A percentile compares a stretch with the other conserved stretches of the same genome.
These are phyloP conservation scores for Knufia petricola DNA, from an alignment of 2,329 filamentous ascomycete genomes.

Conservation along the genomic window DNA sequence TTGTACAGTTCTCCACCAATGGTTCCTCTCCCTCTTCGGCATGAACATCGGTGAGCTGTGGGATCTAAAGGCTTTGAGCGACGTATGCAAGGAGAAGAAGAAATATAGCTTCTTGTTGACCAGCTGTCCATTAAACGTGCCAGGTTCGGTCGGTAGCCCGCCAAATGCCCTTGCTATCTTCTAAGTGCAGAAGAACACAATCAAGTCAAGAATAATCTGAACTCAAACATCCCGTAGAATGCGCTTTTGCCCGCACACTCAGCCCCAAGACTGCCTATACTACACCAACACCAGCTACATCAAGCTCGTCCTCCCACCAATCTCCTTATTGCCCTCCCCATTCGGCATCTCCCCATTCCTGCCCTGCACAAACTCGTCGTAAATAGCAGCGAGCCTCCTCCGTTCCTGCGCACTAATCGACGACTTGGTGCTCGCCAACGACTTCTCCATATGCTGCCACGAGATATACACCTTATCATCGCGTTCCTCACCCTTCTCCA, in stretches of 20 bases:
- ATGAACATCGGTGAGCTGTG: conserved; percentile 39
- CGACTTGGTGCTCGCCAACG: conserved; percentile 64
- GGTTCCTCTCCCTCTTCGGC: conserved; percentile 35
- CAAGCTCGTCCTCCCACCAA: conserved; percentile 84
- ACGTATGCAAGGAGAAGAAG: conserved; percentile 28
- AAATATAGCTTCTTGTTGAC: conserved; percentile 35
- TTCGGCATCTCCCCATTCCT: conserved; percentile 92
- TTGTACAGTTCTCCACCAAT: conserved; percentile 30
- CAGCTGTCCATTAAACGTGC: conserved; percentile 34
- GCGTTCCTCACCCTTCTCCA: conserved; percentile 23
- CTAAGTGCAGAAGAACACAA: conserved; percentile 20
- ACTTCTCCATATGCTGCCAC: conserved; percentile 74
- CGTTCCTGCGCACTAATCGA: conserved; percentile 76
- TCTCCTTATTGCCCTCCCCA: conserved; percentile 81
- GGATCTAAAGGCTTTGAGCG: conserved; percentile 33
- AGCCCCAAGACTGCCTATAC: too few relatives aligned
- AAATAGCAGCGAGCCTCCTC: conserved; percentile 66
- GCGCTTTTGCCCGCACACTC: too few relatives aligned
- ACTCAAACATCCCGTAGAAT: too few relatives aligned
- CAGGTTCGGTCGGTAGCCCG: conserved; percentile 35
- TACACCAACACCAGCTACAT: conserved; percentile 50
- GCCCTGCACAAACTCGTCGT: conserved; percentile 84
- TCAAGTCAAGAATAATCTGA: not conserved
- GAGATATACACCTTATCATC: conserved; percentile 65
- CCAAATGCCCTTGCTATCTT: conserved; percentile 38